Evolutionary conservation across 2,329 filamentous ascomycete genomes (phyloP).

Genomic region (Clonostachys solani): DNA sequence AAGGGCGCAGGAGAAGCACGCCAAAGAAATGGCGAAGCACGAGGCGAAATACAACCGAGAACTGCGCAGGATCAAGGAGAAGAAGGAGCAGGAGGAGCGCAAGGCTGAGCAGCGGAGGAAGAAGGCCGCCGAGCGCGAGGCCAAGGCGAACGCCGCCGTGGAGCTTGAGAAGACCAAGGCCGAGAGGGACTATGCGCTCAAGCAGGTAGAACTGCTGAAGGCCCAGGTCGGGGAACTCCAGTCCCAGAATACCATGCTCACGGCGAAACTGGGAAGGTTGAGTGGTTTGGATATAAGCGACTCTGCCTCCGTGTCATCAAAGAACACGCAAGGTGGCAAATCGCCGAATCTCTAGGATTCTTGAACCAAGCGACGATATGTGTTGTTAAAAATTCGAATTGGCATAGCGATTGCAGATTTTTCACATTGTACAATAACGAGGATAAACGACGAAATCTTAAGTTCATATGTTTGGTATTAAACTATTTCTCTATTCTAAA

Average conservation of each 20-base stretch:
- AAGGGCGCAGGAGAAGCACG: conserved; percentile 60
- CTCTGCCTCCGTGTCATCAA: background rate
- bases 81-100: conserved; percentile 56
- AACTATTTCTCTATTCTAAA: conserved; percentile 1
- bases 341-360: too few species aligned
- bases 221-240: conserved; percentile 53
- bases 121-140: conserved; percentile 50
- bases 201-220: conserved; percentile 50
- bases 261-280: conserved; percentile 46
- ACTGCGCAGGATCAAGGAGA: conserved; percentile 59
- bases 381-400: too few species aligned
- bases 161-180: conserved; percentile 48
- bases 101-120: conserved; percentile 49
- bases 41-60: conserved; percentile 64
- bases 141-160: conserved; percentile 39
- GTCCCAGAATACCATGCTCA: conserved; percentile 54
- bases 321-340: background rate
- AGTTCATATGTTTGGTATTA: too few species aligned
- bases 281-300: background rate
- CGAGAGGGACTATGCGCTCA: conserved; percentile 47
- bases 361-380: too few species aligned
- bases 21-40: conserved; percentile 58
- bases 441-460: too few species aligned
- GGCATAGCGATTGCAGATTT: too few species aligned
- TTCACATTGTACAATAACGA: too few species aligned